These are phyloP conservation scores for Colletotrichum sojae DNA, from an alignment of 2,329 filamentous ascomycete genomes.

Conservation along the genomic window DNA sequence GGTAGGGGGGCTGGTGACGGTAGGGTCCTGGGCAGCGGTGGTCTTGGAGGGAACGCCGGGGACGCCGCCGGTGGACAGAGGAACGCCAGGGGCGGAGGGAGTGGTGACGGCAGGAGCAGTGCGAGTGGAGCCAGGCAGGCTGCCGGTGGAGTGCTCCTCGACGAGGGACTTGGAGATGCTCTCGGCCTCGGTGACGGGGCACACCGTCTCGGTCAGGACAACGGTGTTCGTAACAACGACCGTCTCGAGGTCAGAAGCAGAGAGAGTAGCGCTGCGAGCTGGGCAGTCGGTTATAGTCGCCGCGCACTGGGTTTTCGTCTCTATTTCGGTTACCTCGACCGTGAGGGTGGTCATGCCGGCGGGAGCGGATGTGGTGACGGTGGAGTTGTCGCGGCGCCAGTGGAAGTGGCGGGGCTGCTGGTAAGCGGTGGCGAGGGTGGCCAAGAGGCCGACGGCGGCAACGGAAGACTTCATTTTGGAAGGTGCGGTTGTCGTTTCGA, in stretches of 20 bases:
- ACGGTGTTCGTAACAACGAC: slow-evolving; percentile 56
- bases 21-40: slow-evolving; percentile 41
- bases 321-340: slow-evolving; percentile 67
- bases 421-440: slow-evolving; percentile 59
- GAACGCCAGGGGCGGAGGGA: slow-evolving; percentile 41
- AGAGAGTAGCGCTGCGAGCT: slow-evolving; percentile 52
- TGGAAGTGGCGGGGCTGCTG: slow-evolving; percentile 53
- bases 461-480: slow-evolving; percentile 64
- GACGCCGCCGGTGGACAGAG: slow-evolving; percentile 54
- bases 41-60: slow-evolving; percentile 42
- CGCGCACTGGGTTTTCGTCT: slow-evolving; percentile 72
- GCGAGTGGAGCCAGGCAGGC: slow-evolving; percentile 54
- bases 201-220: slow-evolving; percentile 58
- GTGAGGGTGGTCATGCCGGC: slow-evolving; percentile 57
- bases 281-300: slow-evolving; percentile 72
- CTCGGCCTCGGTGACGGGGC: slow-evolving; percentile 59
- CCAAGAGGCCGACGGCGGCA: slow-evolving; percentile 60
- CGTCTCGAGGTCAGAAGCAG: slow-evolving; percentile 52
- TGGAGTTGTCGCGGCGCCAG: slow-evolving; percentile 43
- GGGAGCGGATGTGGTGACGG: slow-evolving; percentile 37
- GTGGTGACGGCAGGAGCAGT: slow-evolving; percentile 48
- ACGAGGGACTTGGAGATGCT: slow-evolving; percentile 58
- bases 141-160: slow-evolving; percentile 51
- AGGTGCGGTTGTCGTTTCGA: slow-evolving; percentile 7
- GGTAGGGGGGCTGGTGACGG: slow-evolving; percentile 28